Percentiles rank a stretch among this genome's conserved stretches.
Evolutionary conservation across 805 yeast genomes (phyloP).

Genomic region (Hanseniaspora lindneri): DNA sequence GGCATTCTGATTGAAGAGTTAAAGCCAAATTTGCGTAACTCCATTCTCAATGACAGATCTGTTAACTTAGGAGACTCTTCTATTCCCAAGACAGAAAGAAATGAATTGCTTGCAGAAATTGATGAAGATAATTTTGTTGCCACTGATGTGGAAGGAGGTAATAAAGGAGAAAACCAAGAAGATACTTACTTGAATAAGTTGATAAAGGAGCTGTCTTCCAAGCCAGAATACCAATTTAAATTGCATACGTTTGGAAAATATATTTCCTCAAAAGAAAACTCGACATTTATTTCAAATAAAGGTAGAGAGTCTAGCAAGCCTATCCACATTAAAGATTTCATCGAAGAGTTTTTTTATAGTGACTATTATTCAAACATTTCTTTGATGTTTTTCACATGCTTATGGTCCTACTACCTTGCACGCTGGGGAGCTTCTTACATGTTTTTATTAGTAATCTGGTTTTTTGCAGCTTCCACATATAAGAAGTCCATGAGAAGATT

Average conservation of each 20-base stretch:
- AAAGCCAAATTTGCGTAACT: slow-evolving; percentile 21
- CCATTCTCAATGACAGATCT: slow-evolving; percentile 24
- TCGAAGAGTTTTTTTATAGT: slow-evolving; percentile 54
- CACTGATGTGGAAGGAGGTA: no score
- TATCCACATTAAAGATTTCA: slow-evolving; percentile 39
- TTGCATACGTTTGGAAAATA: slow-evolving; percentile 30
- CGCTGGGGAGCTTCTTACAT: slow-evolving; percentile 53
- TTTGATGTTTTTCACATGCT: slow-evolving; percentile 54
- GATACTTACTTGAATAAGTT: slow-evolving; percentile 1
- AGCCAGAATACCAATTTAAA: slow-evolving; percentile 24
- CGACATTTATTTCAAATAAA: slow-evolving; percentile 17
- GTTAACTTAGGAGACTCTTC: slow-evolving; percentile 27
- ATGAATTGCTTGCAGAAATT: slow-evolving; percentile 17
- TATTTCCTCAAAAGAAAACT: slow-evolving; percentile 19
- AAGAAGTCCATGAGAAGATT: slow-evolving; percentile 65
- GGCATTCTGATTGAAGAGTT: slow-evolving; percentile 26
- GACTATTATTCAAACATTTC: slow-evolving; percentile 65
- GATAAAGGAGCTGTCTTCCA: neutral
- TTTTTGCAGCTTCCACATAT: slow-evolving; percentile 55
- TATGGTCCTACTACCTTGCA: slow-evolving; percentile 59
- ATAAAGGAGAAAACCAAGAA: neutral
- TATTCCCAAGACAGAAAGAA: slow-evolving; percentile 20
- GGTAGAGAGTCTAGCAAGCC: slow-evolving; percentile 1
- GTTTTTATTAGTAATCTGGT: slow-evolving; percentile 46
- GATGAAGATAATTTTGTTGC: slow-evolving; percentile 18